Evolutionary conservation across 2,329 filamentous ascomycete genomes (phyloP).

Genomic region (Fusarium burgessii): DNA sequence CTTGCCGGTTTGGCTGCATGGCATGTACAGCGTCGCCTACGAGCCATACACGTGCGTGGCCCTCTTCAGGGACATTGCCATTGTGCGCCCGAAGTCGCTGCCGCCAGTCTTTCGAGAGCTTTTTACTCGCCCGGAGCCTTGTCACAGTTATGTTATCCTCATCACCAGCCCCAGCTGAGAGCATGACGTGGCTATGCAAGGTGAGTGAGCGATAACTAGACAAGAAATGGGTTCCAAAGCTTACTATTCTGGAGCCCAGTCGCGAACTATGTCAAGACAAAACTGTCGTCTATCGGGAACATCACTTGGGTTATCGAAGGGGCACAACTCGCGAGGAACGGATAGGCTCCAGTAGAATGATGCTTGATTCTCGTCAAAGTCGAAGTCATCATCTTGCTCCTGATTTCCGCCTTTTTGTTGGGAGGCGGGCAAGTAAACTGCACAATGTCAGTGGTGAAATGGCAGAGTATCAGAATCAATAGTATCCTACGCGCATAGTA

Average conservation of each 20-base stretch:
- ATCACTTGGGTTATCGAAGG: not conserved
- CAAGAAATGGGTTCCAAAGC: not conserved
- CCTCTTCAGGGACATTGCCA: not conserved
- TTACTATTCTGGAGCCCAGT: slow-evolving; percentile 3
- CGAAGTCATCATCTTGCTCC: fast-evolving
- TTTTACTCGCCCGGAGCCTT: not conserved
- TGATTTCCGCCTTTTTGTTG: not conserved
- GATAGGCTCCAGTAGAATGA: not conserved
- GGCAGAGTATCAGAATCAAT: fast-evolving
- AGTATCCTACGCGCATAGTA: not conserved
- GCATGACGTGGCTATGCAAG: not conserved
- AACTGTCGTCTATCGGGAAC: not conserved
- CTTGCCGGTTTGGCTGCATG: not conserved
- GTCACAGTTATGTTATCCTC: not conserved
- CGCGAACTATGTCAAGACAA: not conserved
- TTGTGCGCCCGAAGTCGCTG: not conserved
- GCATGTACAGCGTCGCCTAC: not conserved
- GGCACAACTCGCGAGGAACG: not conserved
- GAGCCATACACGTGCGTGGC: not conserved
- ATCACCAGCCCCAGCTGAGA: not conserved
- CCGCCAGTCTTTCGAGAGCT: not conserved
- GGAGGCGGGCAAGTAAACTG: not conserved
- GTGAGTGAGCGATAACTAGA: not conserved
- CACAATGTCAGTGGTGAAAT: fast-evolving
- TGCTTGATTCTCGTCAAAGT: not conserved